These are phyloP conservation scores for Fistulinella cinereoalba DNA, from an alignment of 1,284 basidiomycete species.

Conservation along the genomic window DNA sequence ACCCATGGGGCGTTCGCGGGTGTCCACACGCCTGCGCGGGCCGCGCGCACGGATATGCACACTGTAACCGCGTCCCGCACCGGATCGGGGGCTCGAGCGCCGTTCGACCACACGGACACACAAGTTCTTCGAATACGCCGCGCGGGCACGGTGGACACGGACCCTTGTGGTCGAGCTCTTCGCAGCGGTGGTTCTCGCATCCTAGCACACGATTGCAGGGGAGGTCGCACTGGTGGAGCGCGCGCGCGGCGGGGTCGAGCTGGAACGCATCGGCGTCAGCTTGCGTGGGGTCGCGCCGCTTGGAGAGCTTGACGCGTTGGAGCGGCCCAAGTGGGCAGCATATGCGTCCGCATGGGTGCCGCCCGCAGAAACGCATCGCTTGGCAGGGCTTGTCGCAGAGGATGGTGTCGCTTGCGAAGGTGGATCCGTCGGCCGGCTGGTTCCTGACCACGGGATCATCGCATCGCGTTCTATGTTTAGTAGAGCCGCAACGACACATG, in stretches of 20 bases:
- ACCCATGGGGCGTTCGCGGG: conserved; percentile 69
- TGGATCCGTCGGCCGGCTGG: too few species aligned
- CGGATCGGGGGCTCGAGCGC: conserved; percentile 68
- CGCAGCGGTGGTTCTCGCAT: conserved; percentile 78
- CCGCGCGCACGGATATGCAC: conserved; percentile 75
- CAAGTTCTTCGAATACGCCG: conserved; percentile 87
- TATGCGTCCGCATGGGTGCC: conserved; percentile 76
- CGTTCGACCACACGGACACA: conserved; percentile 78
- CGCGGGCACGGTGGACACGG: conserved; percentile 78
- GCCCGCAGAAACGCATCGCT: conserved; percentile 73
- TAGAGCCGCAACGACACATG: conserved; percentile 79
- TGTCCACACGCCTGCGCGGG: conserved; percentile 78
- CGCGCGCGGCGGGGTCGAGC: conserved; percentile 53
- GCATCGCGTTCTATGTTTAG: conserved; percentile 52
- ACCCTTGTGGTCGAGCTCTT: conserved; percentile 77
- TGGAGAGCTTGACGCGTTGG: conserved; percentile 54
- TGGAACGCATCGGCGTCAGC: conserved; percentile 29
- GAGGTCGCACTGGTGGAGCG: conserved; percentile 77
- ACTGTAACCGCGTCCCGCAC: conserved; percentile 77
- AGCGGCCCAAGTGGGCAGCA: conserved; percentile 78
- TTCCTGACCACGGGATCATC: conserved; percentile 29
- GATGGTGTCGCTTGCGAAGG: conserved; percentile 48
- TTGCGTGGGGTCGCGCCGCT: conserved; percentile 38
- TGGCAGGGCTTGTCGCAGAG: conserved; percentile 76
- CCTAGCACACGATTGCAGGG: conserved; percentile 69